These are phyloP conservation scores for Cladophialophora yegresii DNA, from an alignment of 2,329 filamentous ascomycete species.

Conservation along the genomic window DNA sequence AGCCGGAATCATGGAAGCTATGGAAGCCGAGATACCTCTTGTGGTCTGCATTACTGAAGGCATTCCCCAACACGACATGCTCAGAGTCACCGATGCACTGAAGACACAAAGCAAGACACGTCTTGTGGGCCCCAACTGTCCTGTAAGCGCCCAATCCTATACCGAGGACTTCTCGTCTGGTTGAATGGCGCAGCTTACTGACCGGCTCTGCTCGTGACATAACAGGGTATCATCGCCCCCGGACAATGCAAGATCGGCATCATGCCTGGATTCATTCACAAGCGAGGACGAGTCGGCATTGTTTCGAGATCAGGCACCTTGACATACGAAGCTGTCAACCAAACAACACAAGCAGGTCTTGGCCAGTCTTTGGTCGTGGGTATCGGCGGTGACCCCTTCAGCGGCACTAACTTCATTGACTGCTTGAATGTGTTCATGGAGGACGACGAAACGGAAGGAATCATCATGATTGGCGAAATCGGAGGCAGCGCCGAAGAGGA, in stretches of 20 bases:
- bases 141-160: conserved; percentile 86
- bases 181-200: neutral
- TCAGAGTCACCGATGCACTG: conserved; percentile 78
- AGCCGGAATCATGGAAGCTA: conserved; percentile 93
- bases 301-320: conserved; percentile 97
- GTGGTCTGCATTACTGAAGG: conserved; percentile 70
- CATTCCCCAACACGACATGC: conserved; percentile 14
- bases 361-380: conserved; percentile 98
- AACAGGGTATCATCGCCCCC: conserved; percentile 70
- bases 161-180: neutral
- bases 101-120: conserved; percentile 97
- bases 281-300: conserved; percentile 97
- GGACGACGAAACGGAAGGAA: conserved; percentile 94
- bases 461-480: conserved; percentile 99
- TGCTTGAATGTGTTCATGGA: conserved; percentile 95
- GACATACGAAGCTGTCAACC: conserved; percentile 99
- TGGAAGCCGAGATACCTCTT: conserved; percentile 87
- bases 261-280: conserved; percentile 99
- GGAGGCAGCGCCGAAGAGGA: conserved; percentile 97
- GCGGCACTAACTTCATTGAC: conserved; percentile 99
- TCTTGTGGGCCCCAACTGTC: conserved; percentile 96
- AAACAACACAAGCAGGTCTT: conserved; percentile 94
- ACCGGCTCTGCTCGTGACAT: conserved; percentile 56
- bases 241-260: conserved; percentile 99
- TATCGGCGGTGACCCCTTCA: conserved; percentile 98